Percentiles rank a stretch among this genome's conserved stretches.
phyloP scores from a whole-genome alignment of 768 basidiomycete genomes.

The Suillus occidentalis region DNA sequence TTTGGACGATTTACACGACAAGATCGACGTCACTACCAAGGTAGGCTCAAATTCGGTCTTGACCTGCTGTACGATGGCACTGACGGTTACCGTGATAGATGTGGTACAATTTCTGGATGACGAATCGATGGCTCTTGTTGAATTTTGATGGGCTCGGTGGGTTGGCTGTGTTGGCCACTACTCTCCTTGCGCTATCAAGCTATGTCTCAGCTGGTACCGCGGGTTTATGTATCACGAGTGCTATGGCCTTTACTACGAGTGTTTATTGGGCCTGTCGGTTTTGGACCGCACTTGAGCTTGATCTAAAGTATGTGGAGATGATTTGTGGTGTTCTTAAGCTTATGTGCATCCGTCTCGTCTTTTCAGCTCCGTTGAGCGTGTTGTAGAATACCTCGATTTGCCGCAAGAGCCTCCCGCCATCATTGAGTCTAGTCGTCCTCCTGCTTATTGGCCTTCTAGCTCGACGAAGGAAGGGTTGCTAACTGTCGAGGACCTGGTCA shows the following conservation, averaged over 20 bases:
- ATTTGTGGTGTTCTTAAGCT: not conserved
- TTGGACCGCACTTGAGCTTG: conserved; percentile 63
- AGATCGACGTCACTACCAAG: conserved; percentile 79
- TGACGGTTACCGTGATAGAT: conserved; percentile 41
- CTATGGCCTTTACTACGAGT: conserved; percentile 56
- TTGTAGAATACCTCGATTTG: conserved; percentile 87
- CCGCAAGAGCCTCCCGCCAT: conserved; percentile 83
- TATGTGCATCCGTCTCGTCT: conserved; percentile 10
- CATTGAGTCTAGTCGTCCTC: conserved; percentile 73
- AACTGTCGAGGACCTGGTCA: conserved; percentile 68
- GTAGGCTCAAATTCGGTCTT: conserved; percentile 32
- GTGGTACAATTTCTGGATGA: conserved; percentile 92
- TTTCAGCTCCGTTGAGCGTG: conserved; percentile 80
- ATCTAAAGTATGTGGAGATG: conserved; percentile 59
- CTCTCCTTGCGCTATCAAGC: conserved; percentile 70
- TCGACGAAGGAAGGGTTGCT: conserved; percentile 59
- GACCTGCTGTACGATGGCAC: not conserved
- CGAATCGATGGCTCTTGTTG: conserved; percentile 80
- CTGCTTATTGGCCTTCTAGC: conserved; percentile 92
- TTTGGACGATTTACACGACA: conserved; percentile 68
- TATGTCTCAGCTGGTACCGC: conserved; percentile 61
- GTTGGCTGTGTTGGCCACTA: conserved; percentile 70
- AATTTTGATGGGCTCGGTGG: conserved; percentile 82
- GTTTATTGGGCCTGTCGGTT: conserved; percentile 53
- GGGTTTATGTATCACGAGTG: conserved; percentile 75